Conservation (phyloP, 129 eudicot genomes). For the Arctium minus region DNA sequence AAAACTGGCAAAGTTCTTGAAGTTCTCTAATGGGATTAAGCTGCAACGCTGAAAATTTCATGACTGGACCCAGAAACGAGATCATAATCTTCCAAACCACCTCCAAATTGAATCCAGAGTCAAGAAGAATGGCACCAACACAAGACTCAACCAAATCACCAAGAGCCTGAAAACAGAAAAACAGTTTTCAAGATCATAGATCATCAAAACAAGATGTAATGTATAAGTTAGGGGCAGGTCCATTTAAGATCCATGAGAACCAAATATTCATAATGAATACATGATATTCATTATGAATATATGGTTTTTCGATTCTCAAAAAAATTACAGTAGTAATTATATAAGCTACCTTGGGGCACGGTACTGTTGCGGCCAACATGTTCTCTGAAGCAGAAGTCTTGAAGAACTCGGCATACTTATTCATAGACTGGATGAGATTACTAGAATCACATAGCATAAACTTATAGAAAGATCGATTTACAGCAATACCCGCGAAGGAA, state of each 20-base stretch:
- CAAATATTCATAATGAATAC: background rate
- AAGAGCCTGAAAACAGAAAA: slow-evolving; percentile 55
- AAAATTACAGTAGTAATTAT: background rate
- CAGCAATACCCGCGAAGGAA: slow-evolving; percentile 74
- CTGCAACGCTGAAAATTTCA: slow-evolving; percentile 60
- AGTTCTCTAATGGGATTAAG: slow-evolving; percentile 74
- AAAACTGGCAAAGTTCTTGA: slow-evolving; percentile 72
- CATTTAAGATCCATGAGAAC: background rate
- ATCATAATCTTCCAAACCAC: slow-evolving; percentile 72
- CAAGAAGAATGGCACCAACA: slow-evolving; percentile 84
- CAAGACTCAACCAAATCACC: slow-evolving; percentile 97
- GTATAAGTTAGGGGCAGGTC: background rate
- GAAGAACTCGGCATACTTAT: slow-evolving; percentile 43
- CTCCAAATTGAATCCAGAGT: slow-evolving; percentile 75
- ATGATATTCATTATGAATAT: background rate
- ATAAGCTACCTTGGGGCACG: slow-evolving; percentile 77
- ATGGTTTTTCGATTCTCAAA: background rate
- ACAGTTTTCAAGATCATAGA: background rate
- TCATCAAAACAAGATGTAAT: background rate
- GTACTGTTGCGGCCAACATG: slow-evolving; percentile 44
- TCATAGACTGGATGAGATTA: slow-evolving; percentile 50
- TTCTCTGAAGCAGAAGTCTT: slow-evolving; percentile 26
- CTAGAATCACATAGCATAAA: slow-evolving; percentile 58
- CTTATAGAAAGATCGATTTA: slow-evolving; percentile 50
- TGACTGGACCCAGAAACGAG: slow-evolving; percentile 62